phyloP scores from a whole-genome alignment of 1,139 yeast genomes.

The Hemisphaericaspora xylofermentans region DNA sequence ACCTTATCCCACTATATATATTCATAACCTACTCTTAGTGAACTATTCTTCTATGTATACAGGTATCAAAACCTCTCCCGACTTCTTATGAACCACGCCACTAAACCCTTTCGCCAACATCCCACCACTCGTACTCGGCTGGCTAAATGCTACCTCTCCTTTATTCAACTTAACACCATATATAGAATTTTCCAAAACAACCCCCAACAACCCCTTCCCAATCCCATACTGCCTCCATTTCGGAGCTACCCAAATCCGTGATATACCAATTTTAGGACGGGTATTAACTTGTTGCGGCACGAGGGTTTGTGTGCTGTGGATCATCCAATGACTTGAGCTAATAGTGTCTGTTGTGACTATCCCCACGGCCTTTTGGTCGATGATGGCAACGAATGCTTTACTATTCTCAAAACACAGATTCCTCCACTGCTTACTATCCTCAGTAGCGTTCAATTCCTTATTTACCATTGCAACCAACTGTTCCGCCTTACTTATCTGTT shows the following conservation, averaged over 20 bases:
- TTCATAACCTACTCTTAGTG: too few species aligned
- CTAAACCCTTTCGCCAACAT: slow-evolving; percentile 52
- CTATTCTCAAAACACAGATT: slow-evolving; percentile 21
- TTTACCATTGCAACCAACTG: slow-evolving; percentile 51
- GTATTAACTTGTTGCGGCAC: slow-evolving; percentile 36
- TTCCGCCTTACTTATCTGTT: slow-evolving; percentile 25
- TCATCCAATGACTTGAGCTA: slow-evolving; percentile 46
- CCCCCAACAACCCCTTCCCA: slow-evolving; percentile 42
- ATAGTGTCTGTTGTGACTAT: slow-evolving; percentile 48
- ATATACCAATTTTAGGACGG: slow-evolving; percentile 49
- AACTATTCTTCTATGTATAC: slow-evolving; percentile 43
- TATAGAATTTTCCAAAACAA: slow-evolving; percentile 41
- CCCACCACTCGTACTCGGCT: slow-evolving; percentile 66
- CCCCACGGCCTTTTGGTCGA: slow-evolving; percentile 48
- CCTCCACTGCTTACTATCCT: slow-evolving; percentile 51
- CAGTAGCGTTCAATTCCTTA: slow-evolving; percentile 57
- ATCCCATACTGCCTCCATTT: slow-evolving; percentile 53
- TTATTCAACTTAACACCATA: slow-evolving; percentile 51
- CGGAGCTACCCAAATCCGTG: slow-evolving; percentile 64
- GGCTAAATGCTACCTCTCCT: slow-evolving; percentile 62
- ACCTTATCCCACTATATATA: too few species aligned
- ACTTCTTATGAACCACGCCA: slow-evolving; percentile 46
- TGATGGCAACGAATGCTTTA: slow-evolving; percentile 47
- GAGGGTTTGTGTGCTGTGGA: slow-evolving; percentile 29
- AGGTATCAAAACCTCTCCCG: slow-evolving; percentile 51